phyloP scores from a whole-genome alignment of 306 rosid genomes.

The Castanea sativa region DNA sequence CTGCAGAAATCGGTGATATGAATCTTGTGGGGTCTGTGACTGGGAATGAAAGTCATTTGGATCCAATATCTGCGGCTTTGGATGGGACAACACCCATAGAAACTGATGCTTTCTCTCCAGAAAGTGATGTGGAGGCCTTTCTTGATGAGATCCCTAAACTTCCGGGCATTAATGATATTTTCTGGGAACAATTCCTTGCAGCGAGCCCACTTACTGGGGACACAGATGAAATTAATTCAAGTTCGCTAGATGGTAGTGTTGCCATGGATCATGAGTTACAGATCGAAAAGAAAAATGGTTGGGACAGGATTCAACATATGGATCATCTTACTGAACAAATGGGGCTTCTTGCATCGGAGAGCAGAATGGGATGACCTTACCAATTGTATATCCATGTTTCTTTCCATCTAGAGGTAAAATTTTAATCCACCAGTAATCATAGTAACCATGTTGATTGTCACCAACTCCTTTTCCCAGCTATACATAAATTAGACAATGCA shows the following conservation, averaged over 20 bases:
- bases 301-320: conserved; percentile 44
- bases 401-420: conserved; percentile 49
- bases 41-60: conserved; percentile 33
- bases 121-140: conserved; percentile 22
- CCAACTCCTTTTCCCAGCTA: background rate
- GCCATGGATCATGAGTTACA: conserved; percentile 39
- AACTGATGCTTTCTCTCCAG: conserved; percentile 37
- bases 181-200: conserved; percentile 64
- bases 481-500: background rate
- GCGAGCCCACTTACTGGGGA: conserved; percentile 43
- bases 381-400: conserved; percentile 37
- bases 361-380: conserved; percentile 29
- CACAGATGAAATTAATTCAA: conserved; percentile 41
- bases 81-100: conserved; percentile 40
- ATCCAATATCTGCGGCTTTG: conserved; percentile 43
- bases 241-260: conserved; percentile 40
- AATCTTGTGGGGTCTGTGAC: conserved; percentile 34
- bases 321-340: conserved; percentile 60
- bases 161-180: conserved; percentile 57
- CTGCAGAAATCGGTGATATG: conserved; percentile 26
- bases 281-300: conserved; percentile 35
- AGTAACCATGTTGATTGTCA: conserved; percentile 33
- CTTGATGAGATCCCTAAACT: conserved; percentile 50
- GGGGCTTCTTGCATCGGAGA: conserved; percentile 56
- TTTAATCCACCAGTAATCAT: conserved; percentile 19